These are phyloP conservation scores for Lipomyces kockii DNA, from an alignment of 805 yeast species.

Conservation along the genomic window DNA sequence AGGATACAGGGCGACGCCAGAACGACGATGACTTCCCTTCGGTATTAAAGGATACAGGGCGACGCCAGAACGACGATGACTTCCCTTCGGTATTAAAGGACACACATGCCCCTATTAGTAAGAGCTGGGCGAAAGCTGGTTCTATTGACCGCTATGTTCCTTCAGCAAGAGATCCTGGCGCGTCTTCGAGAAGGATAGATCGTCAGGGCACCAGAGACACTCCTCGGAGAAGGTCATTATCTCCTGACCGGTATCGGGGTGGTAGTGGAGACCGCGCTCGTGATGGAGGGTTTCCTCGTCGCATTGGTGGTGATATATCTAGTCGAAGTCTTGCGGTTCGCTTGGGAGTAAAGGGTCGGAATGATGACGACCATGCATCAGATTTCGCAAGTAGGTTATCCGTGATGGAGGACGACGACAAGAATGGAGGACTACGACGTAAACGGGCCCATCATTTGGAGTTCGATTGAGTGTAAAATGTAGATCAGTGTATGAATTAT, in stretches of 20 bases:
- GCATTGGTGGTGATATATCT: background rate
- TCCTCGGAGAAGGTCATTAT: constrained; percentile 15
- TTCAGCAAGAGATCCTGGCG: background rate
- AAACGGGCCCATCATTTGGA: constrained; percentile 32
- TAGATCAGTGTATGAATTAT: background rate
- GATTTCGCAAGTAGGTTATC: constrained; percentile 10
- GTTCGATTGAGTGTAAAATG: background rate
- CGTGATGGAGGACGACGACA: constrained; percentile 7
- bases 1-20: background rate
- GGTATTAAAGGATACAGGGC: background rate
- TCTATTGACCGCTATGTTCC: constrained; percentile 20
- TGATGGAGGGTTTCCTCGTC: background rate
- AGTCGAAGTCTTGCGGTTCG: constrained; percentile 1
- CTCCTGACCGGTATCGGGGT: constrained; percentile 1
- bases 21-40: constrained; percentile 12
- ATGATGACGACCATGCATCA: background rate
- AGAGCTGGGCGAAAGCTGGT: constrained; percentile 13
- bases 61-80: constrained; percentile 10
- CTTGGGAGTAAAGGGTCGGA: background rate
- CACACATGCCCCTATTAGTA: constrained; percentile 12
- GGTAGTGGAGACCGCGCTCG: background rate
- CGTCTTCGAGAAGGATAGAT: constrained; percentile 13
- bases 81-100: constrained; percentile 17
- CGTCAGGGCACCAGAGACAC: background rate
- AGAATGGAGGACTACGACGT: constrained; percentile 11